Evolutionary conservation across 129 eudicot genomes (phyloP), one percentile per base, ranked within the genome.

Genomic region (Flaveria bidentis): DNA sequence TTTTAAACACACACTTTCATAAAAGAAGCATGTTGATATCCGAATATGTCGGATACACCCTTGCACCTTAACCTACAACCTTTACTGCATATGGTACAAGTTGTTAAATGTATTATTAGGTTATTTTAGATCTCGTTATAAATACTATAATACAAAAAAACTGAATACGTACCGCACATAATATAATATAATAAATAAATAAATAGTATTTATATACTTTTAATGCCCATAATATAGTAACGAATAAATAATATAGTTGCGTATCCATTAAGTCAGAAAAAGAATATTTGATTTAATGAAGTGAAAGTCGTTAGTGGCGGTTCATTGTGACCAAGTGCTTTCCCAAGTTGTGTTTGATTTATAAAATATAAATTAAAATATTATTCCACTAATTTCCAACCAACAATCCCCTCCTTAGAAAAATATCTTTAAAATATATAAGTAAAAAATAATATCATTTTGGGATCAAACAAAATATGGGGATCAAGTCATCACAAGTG

Each of bases 11-110:
- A 86, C 82, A 77, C 67, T 77, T 77, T 69, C 76, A 78, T 72
- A 83, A 81, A 77, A 78, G 61, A 61, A 86, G 75, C 75, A 76
- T 63, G 76, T 64, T 41, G 72, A 76, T 45, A 80, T 74, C 84
- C 70, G 79, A 56, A 80, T 80, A 18, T 74, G 84, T 80, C 84
- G 84, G 84, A 73, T 73, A 66, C 79, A 55, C 60, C 8, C 60
- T 73, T 79, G 46, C 44, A 53, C 20, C 22, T 11, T 51, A 50
- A 44, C 39, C 58, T 42, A 46, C 79, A 80, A 55, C 64, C 45
- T 67, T 67, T 73, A 66, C 42, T 66, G 84, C 75, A 66, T 73
- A 50, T 14, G 49, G 79, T 80, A 66, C 83, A 73, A 80, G 62
- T 66, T 74, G 62, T 78, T 56, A 45, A 25, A 71, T 45, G 25